Evolutionary conservation across 352 stramenopile species (phyloP), one percentile per base, ranked within the genome.

Genomic region (Phytophthora parvispora): DNA sequence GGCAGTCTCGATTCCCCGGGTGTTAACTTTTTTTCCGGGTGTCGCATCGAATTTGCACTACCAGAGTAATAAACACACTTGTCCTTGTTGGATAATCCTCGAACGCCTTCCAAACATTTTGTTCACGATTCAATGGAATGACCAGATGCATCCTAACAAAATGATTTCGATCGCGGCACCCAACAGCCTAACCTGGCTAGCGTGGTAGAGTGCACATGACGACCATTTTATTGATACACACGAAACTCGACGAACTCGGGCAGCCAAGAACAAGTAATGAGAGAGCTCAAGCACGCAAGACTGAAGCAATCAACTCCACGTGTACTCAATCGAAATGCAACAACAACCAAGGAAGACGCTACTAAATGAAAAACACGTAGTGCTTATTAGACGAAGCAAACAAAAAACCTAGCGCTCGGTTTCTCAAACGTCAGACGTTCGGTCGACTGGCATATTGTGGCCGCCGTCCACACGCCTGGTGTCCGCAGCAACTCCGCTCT

Each of bases 351-450:
- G 48, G 3, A 62, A 18, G 36, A 62, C 60, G 36, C 27, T 67
- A 61, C 64, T 49, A 59, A 66, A 73, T 60, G 40, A 60, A 64
- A 55, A 72, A 73, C 50, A 72, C 56, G 50, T 64, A 67, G 62
- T 72, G 57, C 58, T 71, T 67, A 68, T 68, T 72, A 67, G 34
- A 72, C 62, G 47, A 74, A 69, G 63, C 60, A 61, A 64, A 73
- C 67, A 64, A 69, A 72, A 36, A 76, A 64, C 51, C 59, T 75
- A 66, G 50, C 49, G 53, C 50, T 72, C 53, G 57, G 67, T 60
- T 64, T 53, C 56, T 76, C 54, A 66, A 67, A 64, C 59, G 32
- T 48, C 52, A 67, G 53, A 67, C 49, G 63, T 65, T 38, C 53
- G 53, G 54, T 49, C 34, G 40, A 40, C 49, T 25, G 56, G 47